Conservation (phyloP, 2,329 filamentous ascomycete genomes). For the Cytospora mali region DNA sequence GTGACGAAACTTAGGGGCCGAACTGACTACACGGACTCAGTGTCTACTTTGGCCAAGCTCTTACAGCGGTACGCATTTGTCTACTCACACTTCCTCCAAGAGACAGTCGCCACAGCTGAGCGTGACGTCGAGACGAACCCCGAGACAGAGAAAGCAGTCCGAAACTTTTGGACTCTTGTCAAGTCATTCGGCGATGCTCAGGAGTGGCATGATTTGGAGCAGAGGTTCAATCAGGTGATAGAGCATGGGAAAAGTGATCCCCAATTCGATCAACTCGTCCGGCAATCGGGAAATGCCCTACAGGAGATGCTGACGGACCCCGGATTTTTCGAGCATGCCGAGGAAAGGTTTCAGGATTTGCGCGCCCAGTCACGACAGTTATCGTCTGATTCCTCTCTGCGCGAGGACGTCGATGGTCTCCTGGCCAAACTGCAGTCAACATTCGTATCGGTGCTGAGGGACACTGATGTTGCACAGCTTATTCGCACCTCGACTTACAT, state of each 20-base stretch:
- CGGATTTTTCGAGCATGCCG: conserved; percentile 77
- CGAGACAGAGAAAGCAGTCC: conserved; percentile 73
- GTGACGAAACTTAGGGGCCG: conserved; percentile 74
- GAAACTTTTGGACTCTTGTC: conserved; percentile 79
- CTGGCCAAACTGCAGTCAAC: conserved; percentile 70
- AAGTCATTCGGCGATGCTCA: conserved; percentile 75
- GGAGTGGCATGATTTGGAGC: conserved; percentile 76
- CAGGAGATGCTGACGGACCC: conserved; percentile 85
- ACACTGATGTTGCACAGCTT: conserved; percentile 72
- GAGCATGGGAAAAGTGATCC: conserved; percentile 76
- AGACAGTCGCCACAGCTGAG: conserved; percentile 66
- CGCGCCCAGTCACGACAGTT: conserved; percentile 63
- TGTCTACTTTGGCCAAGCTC: conserved; percentile 74
- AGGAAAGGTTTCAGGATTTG: conserved; percentile 55
- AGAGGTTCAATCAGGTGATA: conserved; percentile 69
- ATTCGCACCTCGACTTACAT: conserved; percentile 68
- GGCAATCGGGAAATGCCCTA: conserved; percentile 71
- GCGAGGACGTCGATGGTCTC: conserved; percentile 72
- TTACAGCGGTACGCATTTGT: conserved; percentile 76
- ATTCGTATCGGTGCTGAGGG: conserved; percentile 67
- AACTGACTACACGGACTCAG: conserved; percentile 82
- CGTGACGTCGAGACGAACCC: conserved; percentile 73
- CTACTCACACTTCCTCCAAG: conserved; percentile 74
- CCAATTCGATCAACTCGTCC: conserved; percentile 78
- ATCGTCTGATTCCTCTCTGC: conserved; percentile 67